A percentile compares a stretch with the other conserved stretches of the same genome.
Evolutionary conservation across 345 rosid species (phyloP).

Genomic region (Hevea brasiliensis): DNA sequence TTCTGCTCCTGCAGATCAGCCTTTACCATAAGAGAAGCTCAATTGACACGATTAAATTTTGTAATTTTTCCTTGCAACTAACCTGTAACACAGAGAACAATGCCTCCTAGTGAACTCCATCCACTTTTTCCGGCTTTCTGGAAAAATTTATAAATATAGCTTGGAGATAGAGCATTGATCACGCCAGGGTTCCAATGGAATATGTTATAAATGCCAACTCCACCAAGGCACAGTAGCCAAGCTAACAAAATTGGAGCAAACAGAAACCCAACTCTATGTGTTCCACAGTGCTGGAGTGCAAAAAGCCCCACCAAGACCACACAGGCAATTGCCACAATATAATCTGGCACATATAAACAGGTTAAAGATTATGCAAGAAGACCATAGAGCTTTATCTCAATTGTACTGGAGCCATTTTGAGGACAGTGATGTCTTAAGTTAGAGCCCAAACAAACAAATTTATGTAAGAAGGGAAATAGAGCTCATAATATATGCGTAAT

Average conservation of each 20-base stretch:
- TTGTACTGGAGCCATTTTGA: too few species aligned
- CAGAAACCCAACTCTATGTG: conserved; percentile 44
- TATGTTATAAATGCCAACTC: conserved; percentile 48
- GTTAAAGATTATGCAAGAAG: background rate
- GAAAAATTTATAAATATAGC: conserved; percentile 38
- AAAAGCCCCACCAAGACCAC: conserved; percentile 44
- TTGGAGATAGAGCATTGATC: conserved; percentile 39
- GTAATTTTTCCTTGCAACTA: background rate
- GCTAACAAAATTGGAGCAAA: conserved; percentile 47
- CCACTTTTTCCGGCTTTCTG: conserved; percentile 37
- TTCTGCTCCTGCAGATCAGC: conserved; percentile 21
- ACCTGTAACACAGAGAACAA: conserved; percentile 49
- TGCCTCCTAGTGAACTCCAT: conserved; percentile 47
- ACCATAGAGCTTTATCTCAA: too few species aligned
- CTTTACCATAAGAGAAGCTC: background rate
- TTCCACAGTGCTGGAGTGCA: conserved; percentile 47
- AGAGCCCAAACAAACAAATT: too few species aligned
- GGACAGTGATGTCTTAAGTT: too few species aligned
- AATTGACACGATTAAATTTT: background rate
- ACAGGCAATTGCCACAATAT: conserved; percentile 31
- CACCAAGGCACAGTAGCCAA: conserved; percentile 49
- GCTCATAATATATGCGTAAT: too few species aligned
- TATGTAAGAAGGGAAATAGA: too few species aligned
- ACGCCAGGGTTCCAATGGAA: conserved; percentile 43
- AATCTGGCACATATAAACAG: conserved; percentile 24